phyloP scores from a whole-genome alignment of 2,329 filamentous ascomycete species.

The Fusarium oligoseptatum region DNA sequence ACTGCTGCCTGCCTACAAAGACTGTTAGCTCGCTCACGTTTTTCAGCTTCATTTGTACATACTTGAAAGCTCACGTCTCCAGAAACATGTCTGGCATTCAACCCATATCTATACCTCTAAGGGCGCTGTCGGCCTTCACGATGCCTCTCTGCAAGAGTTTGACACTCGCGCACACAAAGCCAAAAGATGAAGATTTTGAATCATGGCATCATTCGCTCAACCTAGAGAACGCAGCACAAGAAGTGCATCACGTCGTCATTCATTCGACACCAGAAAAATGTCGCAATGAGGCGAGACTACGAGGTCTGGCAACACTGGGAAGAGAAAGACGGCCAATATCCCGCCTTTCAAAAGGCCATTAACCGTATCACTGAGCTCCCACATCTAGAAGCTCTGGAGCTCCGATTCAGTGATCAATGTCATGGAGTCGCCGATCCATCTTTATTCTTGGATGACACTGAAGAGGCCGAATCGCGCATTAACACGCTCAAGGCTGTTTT shows the following conservation, averaged over 20 bases:
- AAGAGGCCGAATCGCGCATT: neutral
- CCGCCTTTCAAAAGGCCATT: neutral
- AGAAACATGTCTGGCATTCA: neutral
- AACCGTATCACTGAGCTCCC: conserved; percentile 6
- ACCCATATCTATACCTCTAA: neutral
- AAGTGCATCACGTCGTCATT: neutral
- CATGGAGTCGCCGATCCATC: neutral
- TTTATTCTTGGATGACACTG: neutral
- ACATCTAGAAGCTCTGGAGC: neutral
- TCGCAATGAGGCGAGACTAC: neutral
- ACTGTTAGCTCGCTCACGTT: neutral
- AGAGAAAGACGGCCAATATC: neutral
- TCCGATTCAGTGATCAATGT: neutral
- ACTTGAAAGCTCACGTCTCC: neutral
- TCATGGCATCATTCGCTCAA: neutral
- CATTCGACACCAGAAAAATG: neutral
- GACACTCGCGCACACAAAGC: neutral
- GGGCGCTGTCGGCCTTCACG: neutral
- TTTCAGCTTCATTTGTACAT: neutral
- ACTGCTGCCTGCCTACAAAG: neutral
- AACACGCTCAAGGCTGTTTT: conserved; percentile 1
- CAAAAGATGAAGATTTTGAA: neutral
- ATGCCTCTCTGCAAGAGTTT: neutral
- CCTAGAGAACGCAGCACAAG: neutral
- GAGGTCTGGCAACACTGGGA: neutral